Evolutionary conservation across 306 rosid species (phyloP).

Genomic region (Castanea sativa): DNA sequence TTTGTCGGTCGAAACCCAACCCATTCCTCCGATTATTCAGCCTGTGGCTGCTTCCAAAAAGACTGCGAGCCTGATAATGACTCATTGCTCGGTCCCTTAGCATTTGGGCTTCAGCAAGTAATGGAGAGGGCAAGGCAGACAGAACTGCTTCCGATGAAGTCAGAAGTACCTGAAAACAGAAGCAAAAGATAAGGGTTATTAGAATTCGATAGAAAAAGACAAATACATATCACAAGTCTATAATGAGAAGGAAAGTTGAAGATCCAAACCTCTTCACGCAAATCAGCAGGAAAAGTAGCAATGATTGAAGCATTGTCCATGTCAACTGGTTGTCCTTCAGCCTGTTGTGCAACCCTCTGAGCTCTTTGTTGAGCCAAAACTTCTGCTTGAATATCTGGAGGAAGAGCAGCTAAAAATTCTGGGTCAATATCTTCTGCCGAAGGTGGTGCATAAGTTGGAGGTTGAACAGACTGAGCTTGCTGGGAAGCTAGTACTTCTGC

Average conservation of each 20-base stretch:
- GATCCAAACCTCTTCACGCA: conserved; percentile 91
- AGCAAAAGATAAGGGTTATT: conserved; percentile 20
- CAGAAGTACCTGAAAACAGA: conserved; percentile 70
- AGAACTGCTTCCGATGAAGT: conserved; percentile 98
- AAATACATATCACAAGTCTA: conserved; percentile 17
- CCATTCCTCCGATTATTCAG: conserved; percentile 83
- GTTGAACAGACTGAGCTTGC: conserved; percentile 92
- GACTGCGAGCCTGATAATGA: conserved; percentile 94
- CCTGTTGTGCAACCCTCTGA: conserved; percentile 87
- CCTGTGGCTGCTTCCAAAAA: conserved; percentile 77
- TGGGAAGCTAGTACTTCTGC: conserved; percentile 98
- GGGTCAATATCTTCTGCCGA: conserved; percentile 96
- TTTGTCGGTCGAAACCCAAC: conserved; percentile 81
- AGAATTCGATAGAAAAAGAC: conserved; percentile 15
- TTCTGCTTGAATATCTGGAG: conserved; percentile 96
- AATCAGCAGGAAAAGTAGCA: conserved; percentile 98
- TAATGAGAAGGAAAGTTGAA: conserved; percentile 15
- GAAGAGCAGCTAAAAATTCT: conserved; percentile 98
- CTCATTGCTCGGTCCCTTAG: conserved; percentile 97
- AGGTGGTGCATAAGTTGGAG: conserved; percentile 85
- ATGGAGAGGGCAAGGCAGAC: conserved; percentile 88
- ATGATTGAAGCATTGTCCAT: conserved; percentile 98
- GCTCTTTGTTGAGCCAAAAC: conserved; percentile 97
- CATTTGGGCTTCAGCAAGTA: conserved; percentile 97
- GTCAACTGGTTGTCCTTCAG: conserved; percentile 98